phyloP scores from a whole-genome alignment of 2,329 filamentous ascomycete genomes.

The Alternaria sp. region DNA sequence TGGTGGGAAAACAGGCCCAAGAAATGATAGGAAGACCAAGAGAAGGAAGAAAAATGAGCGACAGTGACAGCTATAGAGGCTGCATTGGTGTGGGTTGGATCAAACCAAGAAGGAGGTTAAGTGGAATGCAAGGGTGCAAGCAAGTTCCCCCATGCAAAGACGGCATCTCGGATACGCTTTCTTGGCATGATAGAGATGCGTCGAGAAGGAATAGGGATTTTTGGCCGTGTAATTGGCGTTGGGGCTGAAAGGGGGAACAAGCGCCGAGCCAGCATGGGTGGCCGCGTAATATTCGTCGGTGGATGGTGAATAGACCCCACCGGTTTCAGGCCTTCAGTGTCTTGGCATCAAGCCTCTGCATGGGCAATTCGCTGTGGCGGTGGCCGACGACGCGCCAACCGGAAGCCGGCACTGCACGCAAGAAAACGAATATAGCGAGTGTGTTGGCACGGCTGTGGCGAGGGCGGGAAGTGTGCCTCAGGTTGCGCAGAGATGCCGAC shows the following conservation, averaged over 20 bases:
- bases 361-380: constrained; percentile 10
- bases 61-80: constrained; percentile 29
- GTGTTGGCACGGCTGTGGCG: not conserved
- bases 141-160: constrained; percentile 42
- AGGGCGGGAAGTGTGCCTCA: not conserved
- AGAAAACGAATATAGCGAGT: not conserved
- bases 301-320: constrained; percentile 26
- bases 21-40: constrained; percentile 3
- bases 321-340: constrained; percentile 22
- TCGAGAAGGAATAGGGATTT: constrained; percentile 29
- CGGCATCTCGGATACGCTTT: constrained; percentile 36
- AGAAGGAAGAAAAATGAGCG: constrained; percentile 25
- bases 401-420: not conserved
- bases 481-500: not conserved
- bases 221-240: constrained; percentile 27
- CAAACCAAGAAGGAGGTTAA: constrained; percentile 32
- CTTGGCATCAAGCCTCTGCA: constrained; percentile 26
- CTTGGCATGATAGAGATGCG: constrained; percentile 37
- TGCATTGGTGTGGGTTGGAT: constrained; percentile 25
- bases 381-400: constrained; percentile 1
- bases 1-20: constrained; percentile 11
- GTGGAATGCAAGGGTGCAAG: constrained; percentile 32
- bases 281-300: constrained; percentile 38
- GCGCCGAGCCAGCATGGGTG: constrained; percentile 29
- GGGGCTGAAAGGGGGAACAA: constrained; percentile 25